phyloP scores from a whole-genome alignment of 768 basidiomycete species.

The Artomyces pyxidatus region DNA sequence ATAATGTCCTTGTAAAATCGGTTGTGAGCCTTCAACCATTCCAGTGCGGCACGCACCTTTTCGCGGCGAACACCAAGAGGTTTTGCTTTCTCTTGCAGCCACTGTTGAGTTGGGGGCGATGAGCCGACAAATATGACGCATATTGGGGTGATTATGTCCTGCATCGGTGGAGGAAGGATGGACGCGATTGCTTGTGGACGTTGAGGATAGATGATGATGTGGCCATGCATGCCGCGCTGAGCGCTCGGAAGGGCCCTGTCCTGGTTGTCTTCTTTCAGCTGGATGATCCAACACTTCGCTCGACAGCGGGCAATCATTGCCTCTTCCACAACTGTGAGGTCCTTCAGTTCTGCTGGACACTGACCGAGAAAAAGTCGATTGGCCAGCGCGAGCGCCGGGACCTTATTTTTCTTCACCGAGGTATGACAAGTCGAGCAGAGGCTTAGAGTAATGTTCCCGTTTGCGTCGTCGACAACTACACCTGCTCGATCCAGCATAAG shows the following conservation, averaged over 20 bases:
- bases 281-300: conserved; percentile 17
- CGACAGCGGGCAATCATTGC: conserved; percentile 31
- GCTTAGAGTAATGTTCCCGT: too few species aligned
- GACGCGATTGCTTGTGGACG: conserved; percentile 19
- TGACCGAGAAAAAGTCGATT: conserved; percentile 25
- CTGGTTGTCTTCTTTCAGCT: not conserved
- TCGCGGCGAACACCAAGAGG: conserved; percentile 26
- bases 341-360: conserved; percentile 22
- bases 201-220: conserved; percentile 36
- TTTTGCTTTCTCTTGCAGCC: conserved; percentile 27
- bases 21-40: conserved; percentile 32
- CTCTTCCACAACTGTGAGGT: conserved; percentile 31
- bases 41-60: conserved; percentile 25
- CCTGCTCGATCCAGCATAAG: too few species aligned
- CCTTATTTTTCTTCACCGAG: conserved; percentile 7
- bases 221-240: conserved; percentile 30
- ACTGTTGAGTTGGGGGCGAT: conserved; percentile 18
- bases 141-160: conserved; percentile 27
- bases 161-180: conserved; percentile 28
- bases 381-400: conserved; percentile 24
- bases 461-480: too few species aligned
- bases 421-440: conserved; percentile 14
- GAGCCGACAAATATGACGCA: conserved; percentile 36
- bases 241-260: not conserved
- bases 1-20: conserved; percentile 24